A percentile compares a stretch with the other conserved stretches of the same genome.
phyloP scores from a whole-genome alignment of 2,329 filamentous ascomycete genomes.

The Laburnicola sp. region DNA sequence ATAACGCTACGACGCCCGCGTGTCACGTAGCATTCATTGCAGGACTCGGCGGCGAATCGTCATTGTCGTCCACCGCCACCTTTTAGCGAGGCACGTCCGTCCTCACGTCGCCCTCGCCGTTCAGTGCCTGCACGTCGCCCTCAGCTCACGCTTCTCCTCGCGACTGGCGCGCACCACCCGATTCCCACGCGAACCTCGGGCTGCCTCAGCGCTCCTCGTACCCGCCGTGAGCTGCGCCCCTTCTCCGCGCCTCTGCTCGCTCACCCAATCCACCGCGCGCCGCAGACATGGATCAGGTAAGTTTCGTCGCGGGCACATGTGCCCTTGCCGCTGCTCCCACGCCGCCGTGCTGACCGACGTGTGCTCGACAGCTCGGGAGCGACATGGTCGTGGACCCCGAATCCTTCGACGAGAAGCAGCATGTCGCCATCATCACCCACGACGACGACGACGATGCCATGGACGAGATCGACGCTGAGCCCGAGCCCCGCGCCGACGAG shows the following conservation, averaged over 20 bases:
- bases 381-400: conserved; percentile 67
- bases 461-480: conserved; percentile 57
- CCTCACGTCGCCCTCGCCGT: too few relatives aligned
- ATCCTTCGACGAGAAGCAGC: conserved; percentile 64
- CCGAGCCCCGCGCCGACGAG: conserved; percentile 60
- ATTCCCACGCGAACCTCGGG: background rate
- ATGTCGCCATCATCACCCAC: conserved; percentile 65
- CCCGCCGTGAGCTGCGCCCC: conserved; percentile 8
- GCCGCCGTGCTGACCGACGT: conserved; percentile 12
- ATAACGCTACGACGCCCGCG: too few relatives aligned
- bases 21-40: too few relatives aligned
- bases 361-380: conserved; percentile 56
- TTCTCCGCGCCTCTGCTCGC: conserved; percentile 15
- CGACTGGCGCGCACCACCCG: conserved; percentile 24
- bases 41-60: conserved; percentile 26
- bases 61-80: conserved; percentile 28
- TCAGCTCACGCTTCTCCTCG: conserved; percentile 9
- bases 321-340: conserved; percentile 5
- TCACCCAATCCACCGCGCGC: conserved; percentile 17
- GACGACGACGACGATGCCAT: conserved; percentile 63
- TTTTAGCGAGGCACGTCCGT: conserved; percentile 36
- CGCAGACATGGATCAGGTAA: conserved; percentile 46
- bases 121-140: conserved; percentile 19
- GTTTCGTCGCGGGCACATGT: conserved; percentile 20
- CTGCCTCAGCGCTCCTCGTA: conserved; percentile 17